Evolutionary conservation across 495 filamentous ascomycete species (phyloP), one percentile per base, ranked within the genome.

Genomic region (Talaromyces liani): DNA sequence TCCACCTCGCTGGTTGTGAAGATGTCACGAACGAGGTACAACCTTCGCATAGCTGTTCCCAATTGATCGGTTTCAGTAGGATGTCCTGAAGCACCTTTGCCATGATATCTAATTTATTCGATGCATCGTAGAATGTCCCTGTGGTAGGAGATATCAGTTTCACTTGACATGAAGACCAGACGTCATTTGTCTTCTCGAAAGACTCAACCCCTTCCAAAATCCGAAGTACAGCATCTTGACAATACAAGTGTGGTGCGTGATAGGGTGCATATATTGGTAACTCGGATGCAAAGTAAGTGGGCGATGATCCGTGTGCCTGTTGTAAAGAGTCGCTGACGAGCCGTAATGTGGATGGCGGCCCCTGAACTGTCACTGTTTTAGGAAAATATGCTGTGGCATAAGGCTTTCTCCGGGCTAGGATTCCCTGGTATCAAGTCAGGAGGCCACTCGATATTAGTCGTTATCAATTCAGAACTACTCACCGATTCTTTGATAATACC

Each of bases 11-110:
- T n/a, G 29, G 22, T n/a, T 58, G 7, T 24, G 55, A 58, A 29
- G 16, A 27, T 31, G 55, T 27, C 22, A 58, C 29, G 25, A 58
- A n/a, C 22, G 55, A 68, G 18, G 76, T 66, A 63, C 82, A 84
- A n/a, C 78, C 78, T 34, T 78, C 72, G 2, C 85, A 68, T 5
- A 83, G 75, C 63, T 78, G 79, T 60, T 77, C 71, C 65, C 85
- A 82, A 51, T 72, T 67, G 33, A 87, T 68, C 9, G 75, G 75
- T 63, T 84, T 76, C 10, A 80, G 82, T 20, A 88, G 70, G 14
- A 86, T 77, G 64, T 86, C 81, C 56, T 76, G 69, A 14, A 85
- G 75, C 22, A 85, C 73, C 2, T 75, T 66, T 41, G 70, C 70
- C 7, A 87, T 63, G 3, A 86, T 71, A 1, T 74, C 66, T 47